Evolutionary conservation across 257 asterid species (phyloP), one percentile per base, ranked within the genome.

Genomic region (Penstemon barbatus): DNA sequence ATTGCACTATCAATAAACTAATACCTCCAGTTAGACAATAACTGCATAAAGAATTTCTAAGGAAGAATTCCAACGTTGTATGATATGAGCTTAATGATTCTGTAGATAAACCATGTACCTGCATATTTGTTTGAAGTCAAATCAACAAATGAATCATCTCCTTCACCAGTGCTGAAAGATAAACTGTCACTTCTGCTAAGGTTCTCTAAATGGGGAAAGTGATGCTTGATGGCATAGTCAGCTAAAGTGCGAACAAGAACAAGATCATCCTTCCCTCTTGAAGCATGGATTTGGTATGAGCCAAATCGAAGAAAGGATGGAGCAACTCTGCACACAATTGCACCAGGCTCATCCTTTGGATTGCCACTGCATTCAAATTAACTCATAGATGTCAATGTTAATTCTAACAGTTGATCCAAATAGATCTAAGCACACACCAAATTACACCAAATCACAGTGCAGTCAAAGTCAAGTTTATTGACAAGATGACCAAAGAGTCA

Each of bases 331-430:
- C 99, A 91, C 57, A 91, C 96, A 79, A 94, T 70, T 66, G 99
- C 99, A 65, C 99, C 99, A 13, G 96, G 97, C 75, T 94, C 99
- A 44, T 91, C 97, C 86, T 91, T 94, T 44, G 97, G 93, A 71
- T 94, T 89, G 66, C 96, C 97, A 82, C 99, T 94, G 91, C 81
- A 78, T 33, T 76, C 57, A 74, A 73, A 72, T 11, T 52, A 58
- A 61, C 75, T 73, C 40, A 36, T 15, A 61, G 50, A 58, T 12
- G 33, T 37, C 69, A 37, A 51, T 55, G 25, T 50, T 40, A 13
- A 18, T 49, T 46, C 63, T 5, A 45, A 45, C 6, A 8, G 37
- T 8, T 66, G 12, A 71, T 6, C 36, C 48, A 33, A 4, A 48
- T 41, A 50, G 33, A 59, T 39, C 51, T 41, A 15, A 19, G 40